phyloP scores from a whole-genome alignment of 169 alveolate species.

The Eimeria maxima region DNA sequence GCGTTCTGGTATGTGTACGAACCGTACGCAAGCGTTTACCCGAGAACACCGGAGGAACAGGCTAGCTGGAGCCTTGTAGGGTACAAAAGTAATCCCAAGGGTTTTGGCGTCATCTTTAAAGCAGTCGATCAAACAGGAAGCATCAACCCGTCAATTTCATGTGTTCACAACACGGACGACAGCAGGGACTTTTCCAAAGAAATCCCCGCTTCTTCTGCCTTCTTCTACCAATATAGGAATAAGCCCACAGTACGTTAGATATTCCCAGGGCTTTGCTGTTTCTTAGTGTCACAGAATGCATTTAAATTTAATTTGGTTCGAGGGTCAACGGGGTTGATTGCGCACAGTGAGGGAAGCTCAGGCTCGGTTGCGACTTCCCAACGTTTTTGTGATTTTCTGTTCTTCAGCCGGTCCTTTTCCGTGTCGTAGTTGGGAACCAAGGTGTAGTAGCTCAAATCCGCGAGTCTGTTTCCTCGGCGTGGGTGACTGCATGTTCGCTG shows the following conservation, averaged over 20 bases:
- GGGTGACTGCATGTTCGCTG: slow-evolving; percentile 85
- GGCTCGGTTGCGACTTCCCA: background rate
- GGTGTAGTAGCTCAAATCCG: slow-evolving; percentile 86
- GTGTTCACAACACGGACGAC: slow-evolving; percentile 75
- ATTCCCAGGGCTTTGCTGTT: background rate
- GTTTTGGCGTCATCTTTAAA: slow-evolving; percentile 86
- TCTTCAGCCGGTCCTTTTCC: slow-evolving; percentile 82
- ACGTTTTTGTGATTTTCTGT: background rate
- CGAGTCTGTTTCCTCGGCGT: slow-evolving; percentile 82
- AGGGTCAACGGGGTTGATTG: background rate
- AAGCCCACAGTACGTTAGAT: slow-evolving; percentile 21
- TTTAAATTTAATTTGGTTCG: background rate
- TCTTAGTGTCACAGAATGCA: background rate
- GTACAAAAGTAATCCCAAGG: slow-evolving; percentile 86
- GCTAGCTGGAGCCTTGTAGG: slow-evolving; percentile 86
- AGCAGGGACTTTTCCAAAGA: slow-evolving; percentile 58
- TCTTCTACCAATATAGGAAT: slow-evolving; percentile 72
- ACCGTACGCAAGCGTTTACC: slow-evolving; percentile 83
- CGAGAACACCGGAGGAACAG: slow-evolving; percentile 84
- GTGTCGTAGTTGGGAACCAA: slow-evolving; percentile 85
- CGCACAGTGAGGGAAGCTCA: background rate
- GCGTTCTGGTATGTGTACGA: slow-evolving; percentile 88
- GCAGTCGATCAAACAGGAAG: slow-evolving; percentile 81
- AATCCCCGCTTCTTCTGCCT: slow-evolving; percentile 66
- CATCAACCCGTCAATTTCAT: slow-evolving; percentile 86